Evolutionary conservation across 2,329 filamentous ascomycete genomes (phyloP).

Genomic region (Fusarium oxysporum): DNA sequence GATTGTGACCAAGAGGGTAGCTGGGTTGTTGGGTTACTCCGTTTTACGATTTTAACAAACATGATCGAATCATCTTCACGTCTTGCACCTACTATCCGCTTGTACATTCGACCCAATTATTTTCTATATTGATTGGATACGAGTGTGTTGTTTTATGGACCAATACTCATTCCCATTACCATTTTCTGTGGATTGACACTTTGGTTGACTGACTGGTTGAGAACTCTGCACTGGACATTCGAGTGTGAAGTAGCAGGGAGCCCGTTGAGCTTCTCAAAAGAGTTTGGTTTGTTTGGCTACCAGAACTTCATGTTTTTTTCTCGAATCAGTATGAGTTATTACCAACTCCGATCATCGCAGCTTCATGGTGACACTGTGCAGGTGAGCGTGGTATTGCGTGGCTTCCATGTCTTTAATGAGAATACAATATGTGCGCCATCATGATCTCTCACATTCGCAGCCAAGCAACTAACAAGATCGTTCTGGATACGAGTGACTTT

Average conservation of each 20-base stretch:
- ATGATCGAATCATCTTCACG: constrained; percentile 35
- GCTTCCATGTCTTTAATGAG: constrained; percentile 15
- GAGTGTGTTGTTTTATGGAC: constrained; percentile 20
- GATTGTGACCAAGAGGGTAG: constrained; percentile 13
- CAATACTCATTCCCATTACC: constrained; percentile 2
- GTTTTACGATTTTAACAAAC: constrained; percentile 18
- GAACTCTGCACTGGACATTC: not conserved
- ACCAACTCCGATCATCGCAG: not conserved
- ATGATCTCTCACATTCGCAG: constrained; percentile 7
- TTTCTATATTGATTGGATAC: constrained; percentile 22
- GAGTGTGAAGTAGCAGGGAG: not conserved
- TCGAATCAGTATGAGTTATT: not conserved
- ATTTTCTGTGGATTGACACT: not conserved
- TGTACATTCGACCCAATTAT: not conserved
- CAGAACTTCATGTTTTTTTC: not conserved
- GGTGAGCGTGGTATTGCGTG: constrained; percentile 1
- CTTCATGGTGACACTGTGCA: not conserved
- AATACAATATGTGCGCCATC: constrained; percentile 5
- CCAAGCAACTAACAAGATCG: not conserved
- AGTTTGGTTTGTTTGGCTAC: constrained; percentile 2
- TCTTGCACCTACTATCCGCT: not conserved
- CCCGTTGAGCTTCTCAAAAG: constrained; percentile 14
- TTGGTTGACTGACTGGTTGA: not conserved
- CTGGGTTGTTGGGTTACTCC: constrained; percentile 13
- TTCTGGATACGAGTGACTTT: not conserved